These are phyloP conservation scores for Lithospermum erythrorhizon DNA, from an alignment of 257 asterid genomes.

Conservation along the genomic window DNA sequence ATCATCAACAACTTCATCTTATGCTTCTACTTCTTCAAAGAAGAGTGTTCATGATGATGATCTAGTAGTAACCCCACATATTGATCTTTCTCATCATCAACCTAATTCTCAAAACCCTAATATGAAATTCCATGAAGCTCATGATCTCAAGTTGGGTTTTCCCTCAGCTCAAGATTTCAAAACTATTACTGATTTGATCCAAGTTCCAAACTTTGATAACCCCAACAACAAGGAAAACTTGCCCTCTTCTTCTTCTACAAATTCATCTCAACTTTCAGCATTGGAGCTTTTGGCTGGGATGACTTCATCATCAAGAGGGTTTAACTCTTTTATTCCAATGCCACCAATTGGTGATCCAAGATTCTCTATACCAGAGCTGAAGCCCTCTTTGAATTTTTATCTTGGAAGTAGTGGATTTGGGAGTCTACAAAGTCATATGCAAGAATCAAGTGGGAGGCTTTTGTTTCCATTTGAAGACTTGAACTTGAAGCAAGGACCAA, in stretches of 20 bases:
- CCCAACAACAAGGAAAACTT: constrained; percentile 14
- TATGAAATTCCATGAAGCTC: constrained; percentile 22
- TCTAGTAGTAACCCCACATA: constrained; percentile 14
- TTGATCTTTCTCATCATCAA: not conserved
- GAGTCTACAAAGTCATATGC: constrained; percentile 31
- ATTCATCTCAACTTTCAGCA: constrained; percentile 26
- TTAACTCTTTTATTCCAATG: constrained; percentile 29
- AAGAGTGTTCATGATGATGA: constrained; percentile 29
- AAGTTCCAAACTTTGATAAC: constrained; percentile 39
- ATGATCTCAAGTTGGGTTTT: constrained; percentile 66
- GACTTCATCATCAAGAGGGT: constrained; percentile 16
- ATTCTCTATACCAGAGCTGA: constrained; percentile 28
- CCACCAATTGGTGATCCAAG: constrained; percentile 28
- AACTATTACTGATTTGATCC: constrained; percentile 48
- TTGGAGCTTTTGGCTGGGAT: constrained; percentile 37
- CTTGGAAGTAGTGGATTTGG: constrained; percentile 34
- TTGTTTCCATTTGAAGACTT: constrained; percentile 60
- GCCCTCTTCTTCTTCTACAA: constrained; percentile 17
- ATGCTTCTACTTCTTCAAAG: constrained; percentile 19
- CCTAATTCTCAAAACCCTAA: constrained; percentile 37
- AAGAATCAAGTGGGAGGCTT: constrained; percentile 44
- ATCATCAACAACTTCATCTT: constrained; percentile 14
- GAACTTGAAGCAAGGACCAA: constrained; percentile 43
- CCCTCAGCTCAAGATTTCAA: constrained; percentile 37
- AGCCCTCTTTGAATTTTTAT: constrained; percentile 43